phyloP scores from a whole-genome alignment of 2,329 filamentous ascomycete species.

The Ilyonectria sp. region DNA sequence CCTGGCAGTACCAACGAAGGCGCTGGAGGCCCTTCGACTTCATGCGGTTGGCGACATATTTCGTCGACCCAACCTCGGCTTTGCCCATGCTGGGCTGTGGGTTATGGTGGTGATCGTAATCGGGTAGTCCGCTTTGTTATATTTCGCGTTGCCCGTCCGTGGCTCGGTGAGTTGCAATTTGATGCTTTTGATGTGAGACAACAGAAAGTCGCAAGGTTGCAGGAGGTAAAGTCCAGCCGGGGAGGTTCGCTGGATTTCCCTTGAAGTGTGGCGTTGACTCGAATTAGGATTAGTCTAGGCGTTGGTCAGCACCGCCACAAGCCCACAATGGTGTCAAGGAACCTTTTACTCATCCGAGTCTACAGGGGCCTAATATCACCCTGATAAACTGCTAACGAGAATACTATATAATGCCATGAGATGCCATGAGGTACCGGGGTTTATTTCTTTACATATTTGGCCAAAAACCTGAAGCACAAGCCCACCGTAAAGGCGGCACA shows the following conservation, averaged over 20 bases:
- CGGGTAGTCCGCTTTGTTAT: not conserved
- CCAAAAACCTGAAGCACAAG: too few species aligned
- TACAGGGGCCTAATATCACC: too few species aligned
- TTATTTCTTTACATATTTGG: too few species aligned
- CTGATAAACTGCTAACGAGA: too few species aligned
- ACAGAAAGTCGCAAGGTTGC: not conserved
- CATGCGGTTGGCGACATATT: constrained; percentile 91
- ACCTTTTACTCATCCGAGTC: too few species aligned
- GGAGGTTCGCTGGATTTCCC: not conserved
- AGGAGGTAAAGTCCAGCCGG: not conserved
- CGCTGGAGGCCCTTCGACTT: constrained; percentile 85
- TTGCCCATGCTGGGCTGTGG: constrained; percentile 79
- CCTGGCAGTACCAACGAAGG: constrained; percentile 91
- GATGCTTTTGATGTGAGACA: not conserved
- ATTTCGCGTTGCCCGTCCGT: not conserved
- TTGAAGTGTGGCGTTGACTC: not conserved
- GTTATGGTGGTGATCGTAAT: not conserved
- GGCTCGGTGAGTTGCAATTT: not conserved
- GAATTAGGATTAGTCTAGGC: not conserved
- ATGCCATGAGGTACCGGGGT: too few species aligned
- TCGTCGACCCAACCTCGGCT: constrained; percentile 93
- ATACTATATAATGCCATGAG: too few species aligned
- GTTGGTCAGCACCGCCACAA: not conserved
- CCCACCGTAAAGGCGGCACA: not conserved
- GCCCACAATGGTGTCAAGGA: not conserved